These are phyloP conservation scores for Phytophthora ohioensis DNA, from an alignment of 352 stramenopile species.

Conservation along the genomic window DNA sequence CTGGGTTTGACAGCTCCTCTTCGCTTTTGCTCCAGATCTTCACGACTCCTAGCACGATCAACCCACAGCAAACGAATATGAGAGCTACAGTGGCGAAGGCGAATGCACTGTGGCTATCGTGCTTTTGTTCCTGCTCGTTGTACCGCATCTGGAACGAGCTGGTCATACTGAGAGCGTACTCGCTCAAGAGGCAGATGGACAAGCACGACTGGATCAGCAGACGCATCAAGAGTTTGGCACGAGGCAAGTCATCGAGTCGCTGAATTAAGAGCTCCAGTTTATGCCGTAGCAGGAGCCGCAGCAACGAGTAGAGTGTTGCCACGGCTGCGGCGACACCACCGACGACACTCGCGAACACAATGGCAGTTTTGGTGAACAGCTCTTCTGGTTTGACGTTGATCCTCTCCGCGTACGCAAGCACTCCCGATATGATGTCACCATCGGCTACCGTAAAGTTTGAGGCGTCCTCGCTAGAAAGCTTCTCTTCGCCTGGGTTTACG, in stretches of 20 bases:
- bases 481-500: constrained; percentile 19
- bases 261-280: constrained; percentile 66
- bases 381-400: constrained; percentile 73
- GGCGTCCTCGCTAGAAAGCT: constrained; percentile 40
- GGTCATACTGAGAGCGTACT: constrained; percentile 85
- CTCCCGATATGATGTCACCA: constrained; percentile 79
- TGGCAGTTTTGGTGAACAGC: constrained; percentile 78
- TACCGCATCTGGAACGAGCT: constrained; percentile 84
- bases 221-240: constrained; percentile 73
- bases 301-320: constrained; percentile 61
- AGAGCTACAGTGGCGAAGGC: constrained; percentile 68
- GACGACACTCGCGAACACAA: constrained; percentile 70
- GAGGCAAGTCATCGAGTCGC: constrained; percentile 71
- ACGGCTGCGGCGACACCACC: constrained; percentile 65
- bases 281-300: constrained; percentile 54
- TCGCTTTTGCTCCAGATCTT: constrained; percentile 77
- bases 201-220: constrained; percentile 74
- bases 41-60: constrained; percentile 71
- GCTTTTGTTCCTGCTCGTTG: constrained; percentile 53
- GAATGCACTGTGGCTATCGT: constrained; percentile 57
- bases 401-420: constrained; percentile 71
- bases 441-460: constrained; percentile 64
- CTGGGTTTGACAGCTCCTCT: constrained; percentile 57
- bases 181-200: constrained; percentile 80
- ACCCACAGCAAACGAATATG: constrained; percentile 69